These are phyloP conservation scores for Chlamydomonas reinhardtii DNA, from an alignment of 163 green algal species.

Conservation along the genomic window DNA sequence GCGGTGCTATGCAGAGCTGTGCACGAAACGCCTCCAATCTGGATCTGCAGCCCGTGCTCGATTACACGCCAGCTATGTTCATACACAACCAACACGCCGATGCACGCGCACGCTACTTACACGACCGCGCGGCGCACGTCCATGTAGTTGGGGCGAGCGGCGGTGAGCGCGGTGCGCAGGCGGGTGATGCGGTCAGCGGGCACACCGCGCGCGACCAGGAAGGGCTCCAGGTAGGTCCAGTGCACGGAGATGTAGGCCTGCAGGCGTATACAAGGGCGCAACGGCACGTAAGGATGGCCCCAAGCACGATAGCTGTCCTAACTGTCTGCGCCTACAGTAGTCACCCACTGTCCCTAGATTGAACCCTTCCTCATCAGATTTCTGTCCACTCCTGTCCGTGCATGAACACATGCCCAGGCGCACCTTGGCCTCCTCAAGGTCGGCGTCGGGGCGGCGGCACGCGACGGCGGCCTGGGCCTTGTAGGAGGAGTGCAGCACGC, in stretches of 20 bases:
- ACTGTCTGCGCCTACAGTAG: neutral
- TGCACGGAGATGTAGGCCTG: slow-evolving; percentile 14
- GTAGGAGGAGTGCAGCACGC: slow-evolving; percentile 10
- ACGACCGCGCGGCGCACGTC: neutral
- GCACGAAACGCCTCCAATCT: too few species aligned
- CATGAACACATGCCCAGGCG: too few species aligned
- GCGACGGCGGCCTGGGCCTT: neutral
- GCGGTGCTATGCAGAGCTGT: too few species aligned
- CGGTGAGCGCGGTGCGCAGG: neutral
- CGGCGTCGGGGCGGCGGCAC: neutral
- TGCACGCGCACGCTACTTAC: too few species aligned
- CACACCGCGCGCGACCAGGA: neutral
- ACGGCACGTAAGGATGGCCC: too few species aligned
- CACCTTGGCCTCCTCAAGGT: slow-evolving; percentile 1
- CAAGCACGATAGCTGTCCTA: too few species aligned
- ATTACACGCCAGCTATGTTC: too few species aligned
- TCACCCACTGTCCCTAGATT: too few species aligned
- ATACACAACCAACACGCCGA: too few species aligned
- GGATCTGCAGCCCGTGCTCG: too few species aligned
- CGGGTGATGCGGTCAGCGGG: neutral
- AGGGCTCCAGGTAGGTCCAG: slow-evolving; percentile 36
- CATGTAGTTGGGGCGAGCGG: neutral
- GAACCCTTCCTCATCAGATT: too few species aligned
- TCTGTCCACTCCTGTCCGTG: too few species aligned
- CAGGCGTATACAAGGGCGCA: neutral